Evolutionary conservation across 208 protist species (phyloP).

Genomic region (Vickermania ingenoplastis): DNA sequence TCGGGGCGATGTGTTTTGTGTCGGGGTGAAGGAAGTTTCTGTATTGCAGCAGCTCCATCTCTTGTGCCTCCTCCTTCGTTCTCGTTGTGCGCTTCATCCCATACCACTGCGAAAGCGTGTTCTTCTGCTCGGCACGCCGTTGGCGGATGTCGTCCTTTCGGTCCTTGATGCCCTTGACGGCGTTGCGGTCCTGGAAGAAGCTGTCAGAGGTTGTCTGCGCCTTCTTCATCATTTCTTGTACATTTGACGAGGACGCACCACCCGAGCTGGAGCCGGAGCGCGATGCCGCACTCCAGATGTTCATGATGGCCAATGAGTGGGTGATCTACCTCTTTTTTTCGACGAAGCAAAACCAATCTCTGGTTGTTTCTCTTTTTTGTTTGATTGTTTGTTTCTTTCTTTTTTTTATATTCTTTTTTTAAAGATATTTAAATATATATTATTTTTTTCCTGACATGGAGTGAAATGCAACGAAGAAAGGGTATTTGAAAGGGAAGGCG

Average conservation of each 20-base stretch:
- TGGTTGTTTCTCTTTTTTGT: too few relatives aligned
- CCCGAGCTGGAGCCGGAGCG: too few relatives aligned
- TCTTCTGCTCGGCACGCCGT: conserved; percentile 51
- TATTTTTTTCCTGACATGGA: too few relatives aligned
- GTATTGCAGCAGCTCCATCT: conserved; percentile 82
- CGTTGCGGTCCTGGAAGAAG: conserved; percentile 54
- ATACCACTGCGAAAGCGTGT: conserved; percentile 82
- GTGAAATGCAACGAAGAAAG: too few relatives aligned
- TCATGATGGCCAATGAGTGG: too few relatives aligned
- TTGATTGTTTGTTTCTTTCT: too few relatives aligned
- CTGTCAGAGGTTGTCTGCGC: conserved; percentile 53
- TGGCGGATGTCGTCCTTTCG: conserved; percentile 57
- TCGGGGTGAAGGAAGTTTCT: conserved; percentile 81
- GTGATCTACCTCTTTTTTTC: too few relatives aligned
- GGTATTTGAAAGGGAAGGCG: too few relatives aligned
- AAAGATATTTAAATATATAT: too few relatives aligned
- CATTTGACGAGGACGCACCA: conserved; percentile 17
- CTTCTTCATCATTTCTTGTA: conserved; percentile 81
- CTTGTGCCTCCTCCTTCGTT: conserved; percentile 42
- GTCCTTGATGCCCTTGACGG: conserved; percentile 61
- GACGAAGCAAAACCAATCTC: too few relatives aligned
- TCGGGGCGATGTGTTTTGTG: conserved; percentile 68
- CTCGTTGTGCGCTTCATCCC: conserved; percentile 66
- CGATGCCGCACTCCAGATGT: too few relatives aligned
- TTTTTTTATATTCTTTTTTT: too few relatives aligned